These are phyloP conservation scores for Aspergillus sp. DNA, from an alignment of 2,329 filamentous ascomycete species.

Conservation along the genomic window DNA sequence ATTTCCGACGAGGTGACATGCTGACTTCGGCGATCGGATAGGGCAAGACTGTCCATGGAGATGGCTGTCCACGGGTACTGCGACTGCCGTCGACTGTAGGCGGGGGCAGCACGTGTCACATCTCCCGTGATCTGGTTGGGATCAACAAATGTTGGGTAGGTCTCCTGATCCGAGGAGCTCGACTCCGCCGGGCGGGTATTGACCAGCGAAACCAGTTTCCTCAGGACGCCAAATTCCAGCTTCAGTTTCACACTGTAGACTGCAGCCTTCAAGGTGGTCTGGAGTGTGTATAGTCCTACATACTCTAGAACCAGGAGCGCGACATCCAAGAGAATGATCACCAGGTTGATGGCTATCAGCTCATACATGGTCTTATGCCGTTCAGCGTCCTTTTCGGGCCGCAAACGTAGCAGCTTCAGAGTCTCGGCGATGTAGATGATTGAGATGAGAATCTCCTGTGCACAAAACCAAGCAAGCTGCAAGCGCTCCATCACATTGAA, in stretches of 20 bases:
- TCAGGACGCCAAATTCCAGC: conserved; percentile 51
- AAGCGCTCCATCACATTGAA: conserved; percentile 49
- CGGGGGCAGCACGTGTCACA: conserved; percentile 38
- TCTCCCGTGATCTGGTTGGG: conserved; percentile 41
- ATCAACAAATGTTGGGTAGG: conserved; percentile 46
- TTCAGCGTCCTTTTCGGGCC: conserved; percentile 36
- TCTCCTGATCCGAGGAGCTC: conserved; percentile 35
- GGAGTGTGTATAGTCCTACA: conserved; percentile 45
- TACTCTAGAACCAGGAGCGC: conserved; percentile 48
- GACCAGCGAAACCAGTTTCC: conserved; percentile 46
- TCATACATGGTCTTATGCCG: conserved; percentile 50
- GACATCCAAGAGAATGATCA: conserved; percentile 51
- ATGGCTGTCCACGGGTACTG: conserved; percentile 26
- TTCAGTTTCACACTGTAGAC: conserved; percentile 54
- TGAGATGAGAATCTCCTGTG: conserved; percentile 51
- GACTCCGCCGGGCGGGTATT: conserved; percentile 32
- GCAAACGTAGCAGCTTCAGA: conserved; percentile 44
- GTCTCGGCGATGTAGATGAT: conserved; percentile 56
- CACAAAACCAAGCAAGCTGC: conserved; percentile 46
- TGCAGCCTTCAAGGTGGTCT: conserved; percentile 49
- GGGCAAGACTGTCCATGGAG: conserved; percentile 33
- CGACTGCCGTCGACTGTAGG: conserved; percentile 11
- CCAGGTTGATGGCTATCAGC: conserved; percentile 51
- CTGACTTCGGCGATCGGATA: conserved; percentile 27
- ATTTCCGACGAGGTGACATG: conserved; percentile 20